Percentiles rank a stretch among this genome's conserved stretches.
phyloP scores from a whole-genome alignment of 257 asterid species.

The Solanum megistacrolobum region DNA sequence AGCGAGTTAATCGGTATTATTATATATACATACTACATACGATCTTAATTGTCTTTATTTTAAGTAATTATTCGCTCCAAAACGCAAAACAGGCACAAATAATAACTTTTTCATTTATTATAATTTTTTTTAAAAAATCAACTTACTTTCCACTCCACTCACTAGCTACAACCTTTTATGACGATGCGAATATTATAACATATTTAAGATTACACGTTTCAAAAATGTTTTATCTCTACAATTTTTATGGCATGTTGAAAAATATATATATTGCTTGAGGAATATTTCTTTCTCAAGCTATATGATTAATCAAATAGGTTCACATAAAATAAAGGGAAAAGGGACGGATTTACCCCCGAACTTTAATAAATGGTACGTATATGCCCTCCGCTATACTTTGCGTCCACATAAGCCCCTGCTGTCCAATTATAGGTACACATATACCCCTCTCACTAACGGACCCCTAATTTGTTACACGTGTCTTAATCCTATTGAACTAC shows the following conservation, averaged over 20 bases:
- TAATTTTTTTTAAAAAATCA: neutral
- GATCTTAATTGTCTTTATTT: neutral
- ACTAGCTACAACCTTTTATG: neutral
- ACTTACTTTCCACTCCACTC: neutral
- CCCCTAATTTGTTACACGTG: too few relatives aligned
- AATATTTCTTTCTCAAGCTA: neutral
- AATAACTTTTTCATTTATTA: neutral
- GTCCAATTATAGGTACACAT: too few relatives aligned
- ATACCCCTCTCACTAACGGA: too few relatives aligned
- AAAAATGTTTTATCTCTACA: neutral
- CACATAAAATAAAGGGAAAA: neutral
- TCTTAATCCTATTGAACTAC: too few relatives aligned
- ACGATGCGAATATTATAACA: too few relatives aligned
- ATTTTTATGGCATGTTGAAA: neutral
- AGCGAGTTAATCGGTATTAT: neutral
- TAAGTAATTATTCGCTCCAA: neutral
- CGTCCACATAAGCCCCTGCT: too few relatives aligned
- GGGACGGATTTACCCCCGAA: too few relatives aligned
- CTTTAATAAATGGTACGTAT: too few relatives aligned
- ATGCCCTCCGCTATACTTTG: too few relatives aligned
- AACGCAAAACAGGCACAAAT: neutral
- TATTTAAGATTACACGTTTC: neutral
- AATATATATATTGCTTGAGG: neutral
- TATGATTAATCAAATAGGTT: neutral
- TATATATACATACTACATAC: neutral